Evolutionary conservation across 2,329 filamentous ascomycete genomes (phyloP).

Genomic region (Juglanconis juglandina): DNA sequence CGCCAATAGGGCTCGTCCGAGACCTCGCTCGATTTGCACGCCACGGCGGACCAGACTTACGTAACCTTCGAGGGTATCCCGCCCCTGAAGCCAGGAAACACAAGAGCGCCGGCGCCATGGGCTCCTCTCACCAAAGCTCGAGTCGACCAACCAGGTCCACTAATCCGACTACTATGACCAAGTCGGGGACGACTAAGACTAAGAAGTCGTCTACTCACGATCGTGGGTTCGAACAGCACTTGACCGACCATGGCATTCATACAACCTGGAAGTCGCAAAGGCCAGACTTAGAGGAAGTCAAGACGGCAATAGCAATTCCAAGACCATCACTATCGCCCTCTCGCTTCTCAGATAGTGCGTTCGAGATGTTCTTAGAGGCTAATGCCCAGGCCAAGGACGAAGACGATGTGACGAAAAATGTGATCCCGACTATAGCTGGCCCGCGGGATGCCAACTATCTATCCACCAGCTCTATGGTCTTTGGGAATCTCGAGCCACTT

Average conservation of each 20-base stretch:
- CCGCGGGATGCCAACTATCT: slow-evolving; percentile 21
- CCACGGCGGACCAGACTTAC: slow-evolving; percentile 24
- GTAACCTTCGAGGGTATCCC: slow-evolving; percentile 21
- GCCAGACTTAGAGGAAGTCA: slow-evolving; percentile 31
- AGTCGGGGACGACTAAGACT: slow-evolving; percentile 17
- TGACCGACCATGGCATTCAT: slow-evolving; percentile 30
- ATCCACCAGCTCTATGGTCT: slow-evolving; percentile 27
- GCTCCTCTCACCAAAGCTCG: slow-evolving; percentile 15
- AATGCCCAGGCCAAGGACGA: slow-evolving; percentile 31
- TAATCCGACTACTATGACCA: slow-evolving; percentile 21
- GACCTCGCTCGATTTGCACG: slow-evolving; percentile 22
- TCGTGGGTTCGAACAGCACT: slow-evolving; percentile 15
- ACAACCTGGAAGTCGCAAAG: slow-evolving; percentile 24
- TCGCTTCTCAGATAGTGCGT: slow-evolving; percentile 28
- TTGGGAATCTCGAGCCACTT: slow-evolving; percentile 21
- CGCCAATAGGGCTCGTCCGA: too few species aligned
- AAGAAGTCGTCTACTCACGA: slow-evolving; percentile 28
- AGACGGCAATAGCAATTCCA: slow-evolving; percentile 23
- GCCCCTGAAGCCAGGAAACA: background rate
- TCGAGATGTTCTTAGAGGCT: slow-evolving; percentile 26
- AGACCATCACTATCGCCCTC: slow-evolving; percentile 35
- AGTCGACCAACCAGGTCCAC: slow-evolving; percentile 14
- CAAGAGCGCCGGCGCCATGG: slow-evolving; percentile 9
- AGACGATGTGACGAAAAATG: slow-evolving; percentile 28
- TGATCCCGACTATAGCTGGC: slow-evolving; percentile 31